phyloP scores from a whole-genome alignment of 176 grass and related monocot species.

The Aegilops bicornis region DNA sequence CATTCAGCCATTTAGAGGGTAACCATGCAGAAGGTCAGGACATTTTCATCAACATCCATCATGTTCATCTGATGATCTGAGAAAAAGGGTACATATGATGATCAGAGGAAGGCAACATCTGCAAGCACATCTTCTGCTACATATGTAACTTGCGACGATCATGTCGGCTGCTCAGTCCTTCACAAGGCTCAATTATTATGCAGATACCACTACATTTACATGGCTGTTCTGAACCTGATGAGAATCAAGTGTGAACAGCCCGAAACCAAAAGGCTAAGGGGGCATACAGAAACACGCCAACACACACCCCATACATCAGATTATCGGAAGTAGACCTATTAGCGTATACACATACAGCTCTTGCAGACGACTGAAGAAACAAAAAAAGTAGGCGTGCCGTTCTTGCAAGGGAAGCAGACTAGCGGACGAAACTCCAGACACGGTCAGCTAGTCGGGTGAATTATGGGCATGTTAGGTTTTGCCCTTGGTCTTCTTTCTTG shows the following conservation, averaged over 20 bases:
- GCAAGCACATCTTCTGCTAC: not conserved
- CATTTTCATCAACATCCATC: not conserved
- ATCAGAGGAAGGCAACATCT: not conserved
- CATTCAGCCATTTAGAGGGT: not conserved
- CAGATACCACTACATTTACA: slow-evolving; percentile 9
- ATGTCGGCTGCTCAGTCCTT: not conserved
- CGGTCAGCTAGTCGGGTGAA: not conserved
- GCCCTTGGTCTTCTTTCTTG: slow-evolving; percentile 54
- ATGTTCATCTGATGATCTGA: not conserved
- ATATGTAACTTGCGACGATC: not conserved
- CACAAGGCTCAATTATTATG: slow-evolving; percentile 27
- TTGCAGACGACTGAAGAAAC: not conserved
- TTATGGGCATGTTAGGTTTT: slow-evolving; percentile 29
- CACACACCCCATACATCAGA: not conserved
- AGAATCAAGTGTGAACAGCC: not conserved
- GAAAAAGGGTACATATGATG: not conserved
- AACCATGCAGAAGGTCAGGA: not conserved
- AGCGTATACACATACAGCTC: slow-evolving; percentile 20
- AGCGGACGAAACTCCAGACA: slow-evolving; percentile 14
- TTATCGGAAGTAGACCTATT: not conserved
- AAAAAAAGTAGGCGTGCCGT: not conserved
- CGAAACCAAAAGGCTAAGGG: not conserved
- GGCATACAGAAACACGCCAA: not conserved
- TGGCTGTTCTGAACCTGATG: not conserved
- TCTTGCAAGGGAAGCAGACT: slow-evolving; percentile 22